Base-by-base conservation (phyloP, 805 yeast species). In the Lachancea quebecensis region DNA sequence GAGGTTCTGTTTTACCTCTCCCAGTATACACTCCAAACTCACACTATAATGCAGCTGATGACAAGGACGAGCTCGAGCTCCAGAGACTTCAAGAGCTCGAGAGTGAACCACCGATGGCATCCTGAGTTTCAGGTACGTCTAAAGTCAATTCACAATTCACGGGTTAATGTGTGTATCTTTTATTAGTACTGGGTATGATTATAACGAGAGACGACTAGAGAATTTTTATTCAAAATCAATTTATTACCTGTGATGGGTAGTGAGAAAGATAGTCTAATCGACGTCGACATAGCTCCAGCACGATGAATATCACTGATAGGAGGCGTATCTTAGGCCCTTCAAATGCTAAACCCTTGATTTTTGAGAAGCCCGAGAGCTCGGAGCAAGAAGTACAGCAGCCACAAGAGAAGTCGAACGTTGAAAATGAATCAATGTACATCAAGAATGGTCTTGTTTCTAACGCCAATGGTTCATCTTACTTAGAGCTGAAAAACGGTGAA, bases 291-390 rank as follows among this genome's bases (percentile, higher is more conserved):
- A 12, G 33, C 33, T 30, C 14, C 14, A 9, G 14, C 5, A 21
- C 30, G 28, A 61, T 62, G 67, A 57, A 55, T 41, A 58, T 58
- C 7, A 62, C 59, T 36, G 97, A 91, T 60, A 78, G 96, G 71
- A 78, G 95, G 72, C 75, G 96, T 62, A 71, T 89, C n/a, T 58
- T 85, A 29, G 96, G 96, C 0, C 97, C 97, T 0, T 59, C 75
- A 0, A 81, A 77, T 52, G 85, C 85, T 1, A 72, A 69, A 41
- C 78, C 79, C 1, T 59, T 83, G 11, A 62, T 59, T 0, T 73
- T 77, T 50, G 68, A 60, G 18, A 39, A 35, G 11, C 5, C 35
- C 4, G 8, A 39, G 17, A 35, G 28, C 29, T 15, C 35, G 56
- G 15, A 49, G 2, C 58, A 46, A 4, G 39, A 45, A 25, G 39